Conservation (phyloP, 371 early-diverging fungal genomes). For the Rhizopus sp. region DNA sequence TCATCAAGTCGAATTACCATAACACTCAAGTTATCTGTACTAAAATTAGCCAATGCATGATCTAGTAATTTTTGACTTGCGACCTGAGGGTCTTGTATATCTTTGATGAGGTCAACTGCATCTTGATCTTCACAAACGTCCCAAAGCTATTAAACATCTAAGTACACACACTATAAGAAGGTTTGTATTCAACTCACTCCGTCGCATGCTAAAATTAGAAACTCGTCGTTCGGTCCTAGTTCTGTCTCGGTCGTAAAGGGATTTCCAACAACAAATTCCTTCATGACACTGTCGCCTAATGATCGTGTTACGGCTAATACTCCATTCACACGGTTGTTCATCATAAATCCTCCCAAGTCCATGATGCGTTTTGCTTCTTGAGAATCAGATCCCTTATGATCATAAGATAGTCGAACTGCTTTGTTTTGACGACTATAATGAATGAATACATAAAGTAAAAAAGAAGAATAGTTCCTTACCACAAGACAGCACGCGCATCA, state of each 20-base stretch:
- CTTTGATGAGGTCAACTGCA: constrained; percentile 87
- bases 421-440: constrained; percentile 71
- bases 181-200: constrained; percentile 69
- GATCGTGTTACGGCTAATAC: constrained; percentile 97
- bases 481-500: constrained; percentile 92
- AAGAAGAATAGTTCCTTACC: constrained; percentile 41
- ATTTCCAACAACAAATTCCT: constrained; percentile 92
- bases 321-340: constrained; percentile 98
- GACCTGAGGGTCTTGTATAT: constrained; percentile 72
- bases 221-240: constrained; percentile 69
- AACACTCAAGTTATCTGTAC: constrained; percentile 92
- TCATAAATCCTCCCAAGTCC: constrained; percentile 93
- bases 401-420: constrained; percentile 92
- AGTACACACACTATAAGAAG: too few relatives aligned
- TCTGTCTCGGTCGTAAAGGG: constrained; percentile 94
- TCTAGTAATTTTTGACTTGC: constrained; percentile 85
- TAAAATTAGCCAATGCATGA: constrained; percentile 88
- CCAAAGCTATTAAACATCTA: constrained; percentile 71
- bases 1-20: constrained; percentile 64
- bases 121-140: constrained; percentile 97
- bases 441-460: too few relatives aligned
- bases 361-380: constrained; percentile 87
- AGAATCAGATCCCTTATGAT: constrained; percentile 95
- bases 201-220: constrained; percentile 96
- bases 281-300: constrained; percentile 95